Base-by-base conservation (phyloP, 2,329 filamentous ascomycete genomes). In the Nemania sp. region DNA sequence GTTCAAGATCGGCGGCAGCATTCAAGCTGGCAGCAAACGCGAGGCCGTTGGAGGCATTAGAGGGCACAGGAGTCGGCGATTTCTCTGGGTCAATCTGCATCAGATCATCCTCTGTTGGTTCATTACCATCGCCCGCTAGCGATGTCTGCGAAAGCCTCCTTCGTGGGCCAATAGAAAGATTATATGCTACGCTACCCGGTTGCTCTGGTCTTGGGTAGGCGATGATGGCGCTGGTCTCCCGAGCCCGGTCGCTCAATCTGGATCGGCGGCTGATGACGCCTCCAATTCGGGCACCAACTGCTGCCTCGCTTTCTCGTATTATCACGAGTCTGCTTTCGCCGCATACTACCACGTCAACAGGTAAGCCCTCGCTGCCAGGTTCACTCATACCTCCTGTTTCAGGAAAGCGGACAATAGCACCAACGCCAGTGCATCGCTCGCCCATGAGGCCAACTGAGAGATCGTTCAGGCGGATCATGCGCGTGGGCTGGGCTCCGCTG, bases 271-370 rank as follows among this genome's bases (percentile, higher is more conserved):
- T 67, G 56, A 72, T 68, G 14, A 72, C 69, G 22, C 70, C 70
- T 15, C 75, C 75, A 33, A 77, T 72, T 54, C 73, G 74, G 52
- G 71, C 73, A 41, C 75, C 76, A 0, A 73, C 70, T 3, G 73
- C 73, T 2, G 79, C 77, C 45, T 82, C 78, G 52, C 72, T 77
- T 59, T 83, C 79, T 17, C 77, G 78, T 12, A 83, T 75, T 22
- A 83, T 68, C 7, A 84, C 77, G 3, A 84, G 63, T 36, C 81
- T 75, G 31, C 75, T 79, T 64, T 85, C 82, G 23, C 82, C 82
- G 30, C 77, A 76, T 7, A 84, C 68, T 5, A 84, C 59, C 5
- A 84, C 70, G 49, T 84, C 81, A 4, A 82, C 72, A 2, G 79
- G 77, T 6, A 83, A 68, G 7, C 74, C 75, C 28, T 73, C 69